Evolutionary conservation across 345 rosid genomes (phyloP).

Genomic region (Turnera subulata): DNA sequence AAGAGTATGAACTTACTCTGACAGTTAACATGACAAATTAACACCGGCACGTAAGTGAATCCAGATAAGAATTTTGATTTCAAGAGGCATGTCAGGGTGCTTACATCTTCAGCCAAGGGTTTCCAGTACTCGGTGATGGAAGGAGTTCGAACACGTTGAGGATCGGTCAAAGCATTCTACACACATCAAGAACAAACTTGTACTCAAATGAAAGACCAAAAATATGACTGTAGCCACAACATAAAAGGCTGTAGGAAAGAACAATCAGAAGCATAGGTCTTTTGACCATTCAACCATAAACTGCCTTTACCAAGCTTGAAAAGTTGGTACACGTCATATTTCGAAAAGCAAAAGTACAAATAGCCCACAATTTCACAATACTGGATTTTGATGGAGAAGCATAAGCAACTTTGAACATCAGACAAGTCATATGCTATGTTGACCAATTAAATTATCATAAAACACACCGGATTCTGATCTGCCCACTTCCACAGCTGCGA

Average conservation of each 20-base stretch:
- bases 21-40: conserved; percentile 2
- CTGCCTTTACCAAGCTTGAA: neutral
- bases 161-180: conserved; percentile 85
- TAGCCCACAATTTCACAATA: neutral
- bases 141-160: conserved; percentile 90
- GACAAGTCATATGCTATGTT: neutral
- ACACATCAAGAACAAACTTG: conserved; percentile 23
- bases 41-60: neutral
- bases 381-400: neutral
- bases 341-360: no score
- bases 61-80: neutral
- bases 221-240: neutral
- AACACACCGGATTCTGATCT: conserved; percentile 78
- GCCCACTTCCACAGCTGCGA: conserved; percentile 99
- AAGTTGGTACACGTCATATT: neutral
- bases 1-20: conserved; percentile 8
- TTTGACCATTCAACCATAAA: no score
- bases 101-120: conserved; percentile 93
- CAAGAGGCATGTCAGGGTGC: conserved; percentile 16
- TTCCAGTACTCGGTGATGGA: conserved; percentile 89
- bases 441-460: neutral
- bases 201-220: conserved; percentile 3
- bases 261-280: neutral
- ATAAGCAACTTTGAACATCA: neutral
- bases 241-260: conserved; percentile 6